Base-by-base conservation (phyloP, 2,329 filamentous ascomycete genomes). In the Aspergillus luchuensis region DNA sequence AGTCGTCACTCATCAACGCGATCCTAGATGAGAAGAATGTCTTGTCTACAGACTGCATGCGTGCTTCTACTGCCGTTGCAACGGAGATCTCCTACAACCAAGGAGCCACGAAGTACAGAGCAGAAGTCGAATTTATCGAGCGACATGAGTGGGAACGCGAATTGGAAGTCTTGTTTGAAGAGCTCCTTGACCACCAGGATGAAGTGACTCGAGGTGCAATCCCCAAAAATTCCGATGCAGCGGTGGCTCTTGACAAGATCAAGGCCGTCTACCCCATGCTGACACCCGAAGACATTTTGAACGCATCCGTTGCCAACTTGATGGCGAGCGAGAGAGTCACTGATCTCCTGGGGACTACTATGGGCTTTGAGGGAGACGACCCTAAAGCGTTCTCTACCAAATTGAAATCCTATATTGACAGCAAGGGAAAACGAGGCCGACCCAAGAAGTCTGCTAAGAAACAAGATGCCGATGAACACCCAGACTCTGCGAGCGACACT, bases 1-100 rank as follows among this genome's bases (percentile, higher is more conserved):
- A 89, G 67, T 85, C 81, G 19, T 85, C 83, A 1, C 76, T 88
- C 0, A 87, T 89, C 70, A 89, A 89, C 66, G 86, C 86, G 0
- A 68, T 89, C 36, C 76, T 89, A 0, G 85, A 88, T 30, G 84
- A 89, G 65, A 84, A 88, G 63, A 77, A 81, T n/a, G 73, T 85
- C 15, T 78, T 80, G 0, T 81, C 82, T 0, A 85, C 83, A 0
- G 85, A 84, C 63, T 85, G 85, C 67, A 84, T 88, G 81, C 75
- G 84, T 28, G 86, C 86, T 0, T 88, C 85, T 59, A 89, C 86
- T 0, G 85, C 85, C 0, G 83, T 85, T 0, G 80, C 87, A 0
- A 89, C 85, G 0, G 85, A 89, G 66, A 79, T 89, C 1, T 81
- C 81, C 0, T 88, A 80, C 71, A 88, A 88, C 54, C 15, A 79